Evolutionary conservation across 345 rosid genomes (phyloP).

Genomic region (Abelmoschus esculentus): DNA sequence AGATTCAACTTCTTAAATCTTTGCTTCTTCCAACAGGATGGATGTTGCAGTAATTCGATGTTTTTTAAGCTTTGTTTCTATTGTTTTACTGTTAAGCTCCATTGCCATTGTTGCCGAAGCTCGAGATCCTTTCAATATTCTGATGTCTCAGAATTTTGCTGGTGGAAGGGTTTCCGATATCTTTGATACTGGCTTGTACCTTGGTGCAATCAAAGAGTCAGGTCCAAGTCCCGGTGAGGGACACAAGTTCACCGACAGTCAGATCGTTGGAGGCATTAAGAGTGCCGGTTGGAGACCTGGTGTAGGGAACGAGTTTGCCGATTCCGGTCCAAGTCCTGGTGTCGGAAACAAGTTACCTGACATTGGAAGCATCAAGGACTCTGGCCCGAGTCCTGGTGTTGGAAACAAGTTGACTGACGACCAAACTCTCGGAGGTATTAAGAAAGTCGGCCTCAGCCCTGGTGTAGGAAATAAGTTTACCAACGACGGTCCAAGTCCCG

Average conservation of each 20-base stretch:
- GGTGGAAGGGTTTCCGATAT: conserved; percentile 20
- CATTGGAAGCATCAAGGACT: conserved; percentile 19
- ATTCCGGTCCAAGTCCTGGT: conserved; percentile 17
- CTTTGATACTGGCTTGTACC: conserved; percentile 20
- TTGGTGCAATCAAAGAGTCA: conserved; percentile 18
- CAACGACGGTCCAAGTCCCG: conserved; percentile 14
- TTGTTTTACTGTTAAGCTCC: conserved; percentile 8
- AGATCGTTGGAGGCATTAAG: too few relatives aligned
- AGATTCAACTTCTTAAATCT: background rate
- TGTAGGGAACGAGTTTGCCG: background rate
- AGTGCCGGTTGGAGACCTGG: background rate
- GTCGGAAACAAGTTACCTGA: background rate
- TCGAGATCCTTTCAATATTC: conserved; percentile 32
- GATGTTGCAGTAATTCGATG: conserved; percentile 9
- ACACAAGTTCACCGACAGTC: too few relatives aligned
- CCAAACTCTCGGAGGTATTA: conserved; percentile 8
- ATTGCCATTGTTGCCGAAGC: conserved; percentile 21
- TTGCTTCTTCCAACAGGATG: conserved; percentile 12
- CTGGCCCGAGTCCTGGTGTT: conserved; percentile 18
- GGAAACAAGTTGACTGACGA: conserved; percentile 2
- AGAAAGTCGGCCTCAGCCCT: conserved; percentile 3
- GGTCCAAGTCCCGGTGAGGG: conserved; percentile 19
- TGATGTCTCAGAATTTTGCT: conserved; percentile 7
- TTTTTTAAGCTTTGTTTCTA: background rate
- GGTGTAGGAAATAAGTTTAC: conserved; percentile 15